Percentiles rank a stretch among this genome's conserved stretches.
Evolutionary conservation across 768 basidiomycete genomes (phyloP).

Genomic region (Mycena epipterygia): DNA sequence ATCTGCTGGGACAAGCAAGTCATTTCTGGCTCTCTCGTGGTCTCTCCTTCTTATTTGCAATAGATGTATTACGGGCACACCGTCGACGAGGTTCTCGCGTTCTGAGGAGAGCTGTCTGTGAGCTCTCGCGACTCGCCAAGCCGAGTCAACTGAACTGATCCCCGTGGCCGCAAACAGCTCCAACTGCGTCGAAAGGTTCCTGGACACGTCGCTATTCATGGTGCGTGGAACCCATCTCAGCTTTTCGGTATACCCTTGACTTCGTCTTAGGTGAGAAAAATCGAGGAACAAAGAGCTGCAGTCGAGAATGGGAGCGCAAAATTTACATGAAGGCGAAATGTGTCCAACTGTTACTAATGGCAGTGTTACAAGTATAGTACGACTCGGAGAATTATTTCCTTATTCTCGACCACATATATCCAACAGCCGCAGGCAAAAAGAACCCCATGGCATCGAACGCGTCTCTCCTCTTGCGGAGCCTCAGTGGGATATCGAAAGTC

Average conservation of each 20-base stretch:
- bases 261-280: conserved; percentile 80
- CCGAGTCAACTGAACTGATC: neutral
- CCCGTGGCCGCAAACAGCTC: neutral
- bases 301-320: conserved; percentile 14
- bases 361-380: conserved; percentile 29
- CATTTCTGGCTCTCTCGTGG: conserved; percentile 4
- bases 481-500: conserved; percentile 69
- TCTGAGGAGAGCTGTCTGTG: conserved; percentile 85
- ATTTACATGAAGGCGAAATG: conserved; percentile 24
- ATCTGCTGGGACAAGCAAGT: conserved; percentile 95
- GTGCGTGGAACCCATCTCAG: neutral
- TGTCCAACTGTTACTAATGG: neutral
- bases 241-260: conserved; percentile 43
- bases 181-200: conserved; percentile 84
- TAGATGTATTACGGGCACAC: conserved; percentile 87
- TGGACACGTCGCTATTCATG: conserved; percentile 61
- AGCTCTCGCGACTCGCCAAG: neutral
- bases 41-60: conserved; percentile 13
- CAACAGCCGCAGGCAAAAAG: conserved; percentile 70
- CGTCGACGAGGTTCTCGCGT: conserved; percentile 83
- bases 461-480: conserved; percentile 67
- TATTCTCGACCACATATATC: conserved; percentile 63
- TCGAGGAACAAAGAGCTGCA: conserved; percentile 59
- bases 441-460: conserved; percentile 78
- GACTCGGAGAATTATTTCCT: conserved; percentile 39